Evolutionary conservation across 1,284 basidiomycete species (phyloP), one percentile per base, ranked within the genome.

Genomic region (Somion occarium): DNA sequence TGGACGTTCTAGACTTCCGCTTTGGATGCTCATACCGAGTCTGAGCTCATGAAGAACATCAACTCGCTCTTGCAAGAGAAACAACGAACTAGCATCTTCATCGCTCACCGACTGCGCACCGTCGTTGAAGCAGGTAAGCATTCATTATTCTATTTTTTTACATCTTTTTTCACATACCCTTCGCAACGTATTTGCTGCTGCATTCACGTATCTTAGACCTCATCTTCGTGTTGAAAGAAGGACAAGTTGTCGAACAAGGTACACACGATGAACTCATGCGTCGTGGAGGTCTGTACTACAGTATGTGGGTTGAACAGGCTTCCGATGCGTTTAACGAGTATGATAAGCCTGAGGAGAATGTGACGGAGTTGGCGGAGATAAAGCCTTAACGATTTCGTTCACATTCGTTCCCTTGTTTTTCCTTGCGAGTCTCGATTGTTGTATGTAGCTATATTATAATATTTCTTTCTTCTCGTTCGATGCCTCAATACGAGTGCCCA

Each of bases 41-140:
- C 87, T 1, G 95, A 97, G 65, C 73, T 99, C 47, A 98, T 98
- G 94, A 80, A 83, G 58, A 98, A 97, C 63, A 91, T 99, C 68
- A 91, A 98, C 62, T 74, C 71, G 15, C 85, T 83, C 0, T 73
- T 99, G 20, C 70, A 90, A 23, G 83, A 86, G 57, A 85, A 86
- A 58, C 75, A 80, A 5, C 82, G 93, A 48, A 99, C 96, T 5
- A 93, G 92, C 53, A 91, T 99, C 56, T 98, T 99, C 65, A 93
- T 98, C 54, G 94, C 94, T 0, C 94, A 97, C 65, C 83, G 93
- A 41, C 70, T 98, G 41, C 80, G 92, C 26, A 98, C 96, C 0
- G 85, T 98, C 25, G 85, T 93, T 30, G 93, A 97, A 68, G 82
- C 93, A 9, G 89, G 89, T 83, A 56, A 50, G n/a, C n/a, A 79